Evolutionary conservation across 768 basidiomycete species (phyloP).

Genomic region (Chlorophyllum brunneum): DNA sequence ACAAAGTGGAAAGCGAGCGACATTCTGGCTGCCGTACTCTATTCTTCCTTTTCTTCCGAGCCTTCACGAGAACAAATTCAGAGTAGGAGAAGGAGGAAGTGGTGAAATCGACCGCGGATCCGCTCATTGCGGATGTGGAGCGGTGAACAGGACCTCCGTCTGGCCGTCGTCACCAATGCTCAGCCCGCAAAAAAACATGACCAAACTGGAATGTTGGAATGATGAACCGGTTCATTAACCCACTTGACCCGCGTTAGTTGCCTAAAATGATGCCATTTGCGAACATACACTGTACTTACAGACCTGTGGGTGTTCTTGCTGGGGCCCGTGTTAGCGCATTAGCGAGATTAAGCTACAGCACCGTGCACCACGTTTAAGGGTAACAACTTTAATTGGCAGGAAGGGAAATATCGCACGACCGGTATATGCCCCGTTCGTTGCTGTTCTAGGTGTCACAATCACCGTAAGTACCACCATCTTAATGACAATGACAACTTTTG

Average conservation of each 20-base stretch:
- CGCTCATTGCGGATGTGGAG: conserved; percentile 15
- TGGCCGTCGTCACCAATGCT: too few relatives aligned
- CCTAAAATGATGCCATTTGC: neutral
- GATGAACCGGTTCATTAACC: conserved; percentile 21
- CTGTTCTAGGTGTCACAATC: too few relatives aligned
- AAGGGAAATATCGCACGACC: neutral
- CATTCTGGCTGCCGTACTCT: conserved; percentile 25
- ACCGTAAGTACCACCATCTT: too few relatives aligned
- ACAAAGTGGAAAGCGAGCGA: conserved; percentile 30
- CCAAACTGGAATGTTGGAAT: conserved; percentile 7
- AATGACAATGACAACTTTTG: too few relatives aligned
- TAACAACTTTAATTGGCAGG: neutral
- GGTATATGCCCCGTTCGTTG: neutral
- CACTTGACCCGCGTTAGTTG: neutral
- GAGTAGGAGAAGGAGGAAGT: conserved; percentile 39
- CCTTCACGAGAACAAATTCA: conserved; percentile 47
- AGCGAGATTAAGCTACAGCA: neutral
- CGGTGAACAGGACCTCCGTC: neutral
- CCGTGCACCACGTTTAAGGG: conserved; percentile 20
- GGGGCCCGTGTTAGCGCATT: neutral
- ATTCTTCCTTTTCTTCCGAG: conserved; percentile 51
- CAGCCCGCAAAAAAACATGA: conserved; percentile 16
- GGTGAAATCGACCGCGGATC: conserved; percentile 5
- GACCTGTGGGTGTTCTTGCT: too few relatives aligned
- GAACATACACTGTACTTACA: neutral